Conservation (phyloP, 202 grass and related monocot species). For the Panicum virgatum region DNA sequence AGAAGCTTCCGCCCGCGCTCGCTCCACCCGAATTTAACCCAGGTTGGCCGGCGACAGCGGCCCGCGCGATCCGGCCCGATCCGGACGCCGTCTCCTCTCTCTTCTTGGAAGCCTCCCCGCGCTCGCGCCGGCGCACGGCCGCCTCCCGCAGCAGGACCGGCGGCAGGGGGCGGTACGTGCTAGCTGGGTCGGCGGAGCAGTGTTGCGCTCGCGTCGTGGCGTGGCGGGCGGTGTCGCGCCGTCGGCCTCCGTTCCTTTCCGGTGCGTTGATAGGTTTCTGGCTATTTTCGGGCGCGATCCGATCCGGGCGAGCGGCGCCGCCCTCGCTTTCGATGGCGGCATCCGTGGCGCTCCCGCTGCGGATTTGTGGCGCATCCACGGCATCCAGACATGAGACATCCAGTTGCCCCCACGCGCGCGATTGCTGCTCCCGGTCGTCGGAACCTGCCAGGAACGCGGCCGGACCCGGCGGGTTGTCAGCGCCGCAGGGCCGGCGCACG, state of each 20-base stretch:
- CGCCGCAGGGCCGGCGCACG: background rate
- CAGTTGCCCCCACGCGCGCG: background rate
- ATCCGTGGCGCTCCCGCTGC: constrained; percentile 1
- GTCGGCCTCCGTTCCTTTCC: background rate
- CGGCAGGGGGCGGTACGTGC: no score
- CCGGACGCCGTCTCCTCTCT: background rate
- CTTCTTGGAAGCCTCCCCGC: constrained; percentile 37
- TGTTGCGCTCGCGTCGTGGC: background rate
- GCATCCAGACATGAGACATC: no score
- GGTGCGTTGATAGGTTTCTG: background rate
- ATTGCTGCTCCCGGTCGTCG: background rate
- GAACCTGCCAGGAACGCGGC: constrained; percentile 42
- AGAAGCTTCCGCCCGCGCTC: constrained; percentile 39
- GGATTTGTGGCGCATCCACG: background rate
- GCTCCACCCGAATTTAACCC: background rate
- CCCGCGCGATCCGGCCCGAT: background rate
- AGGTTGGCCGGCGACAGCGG: background rate
- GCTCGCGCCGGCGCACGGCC: no score
- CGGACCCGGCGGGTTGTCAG: background rate
- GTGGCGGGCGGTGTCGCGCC: background rate
- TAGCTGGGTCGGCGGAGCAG: background rate
- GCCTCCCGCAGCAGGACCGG: background rate
- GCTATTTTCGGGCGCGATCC: background rate
- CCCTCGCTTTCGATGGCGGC: background rate
- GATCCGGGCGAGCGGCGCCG: background rate